These are phyloP conservation scores for Penstemon newberryi DNA, from an alignment of 257 asterid genomes.

Conservation along the genomic window DNA sequence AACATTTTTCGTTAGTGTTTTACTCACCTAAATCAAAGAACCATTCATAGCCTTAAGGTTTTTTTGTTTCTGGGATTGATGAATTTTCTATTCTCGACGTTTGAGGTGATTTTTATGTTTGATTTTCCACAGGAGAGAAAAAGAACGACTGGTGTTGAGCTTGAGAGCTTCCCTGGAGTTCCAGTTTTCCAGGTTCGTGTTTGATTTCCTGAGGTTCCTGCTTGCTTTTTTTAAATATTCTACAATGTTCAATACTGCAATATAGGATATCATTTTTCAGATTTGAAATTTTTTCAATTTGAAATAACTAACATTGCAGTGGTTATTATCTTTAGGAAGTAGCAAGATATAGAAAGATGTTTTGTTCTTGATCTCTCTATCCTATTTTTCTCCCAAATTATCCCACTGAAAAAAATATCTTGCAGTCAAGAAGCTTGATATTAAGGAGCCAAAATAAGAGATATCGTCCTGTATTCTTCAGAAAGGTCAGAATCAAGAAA, in stretches of 20 bases:
- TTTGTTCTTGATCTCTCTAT: too few relatives aligned
- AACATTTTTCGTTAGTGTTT: too few relatives aligned
- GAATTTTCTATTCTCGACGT: not conserved
- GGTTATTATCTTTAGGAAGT: not conserved
- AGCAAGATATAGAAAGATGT: too few relatives aligned
- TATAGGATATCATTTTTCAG: not conserved
- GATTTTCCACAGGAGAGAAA: conserved; percentile 53
- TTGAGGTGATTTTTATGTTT: conserved; percentile 21
- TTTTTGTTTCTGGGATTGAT: too few relatives aligned
- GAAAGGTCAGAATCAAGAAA: conserved; percentile 60
- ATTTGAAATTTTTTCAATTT: not conserved
- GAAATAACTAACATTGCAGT: not conserved
- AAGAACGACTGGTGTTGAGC: conserved; percentile 45
- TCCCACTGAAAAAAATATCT: conserved; percentile 15
- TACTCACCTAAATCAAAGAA: too few relatives aligned
- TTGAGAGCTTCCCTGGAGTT: conserved; percentile 74
- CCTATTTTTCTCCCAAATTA: conserved; percentile 14
- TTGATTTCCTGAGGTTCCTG: not conserved
- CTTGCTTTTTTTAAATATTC: conserved; percentile 16
- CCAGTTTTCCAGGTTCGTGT: conserved; percentile 86
- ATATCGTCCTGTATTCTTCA: conserved; percentile 86
- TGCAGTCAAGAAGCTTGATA: conserved; percentile 81
- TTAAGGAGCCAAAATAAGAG: conserved; percentile 72
- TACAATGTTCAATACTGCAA: not conserved
- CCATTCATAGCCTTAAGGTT: too few relatives aligned